Evolutionary conservation across 768 basidiomycete genomes (phyloP), one percentile per base, ranked within the genome.

Genomic region (Tricholoma matsutake): DNA sequence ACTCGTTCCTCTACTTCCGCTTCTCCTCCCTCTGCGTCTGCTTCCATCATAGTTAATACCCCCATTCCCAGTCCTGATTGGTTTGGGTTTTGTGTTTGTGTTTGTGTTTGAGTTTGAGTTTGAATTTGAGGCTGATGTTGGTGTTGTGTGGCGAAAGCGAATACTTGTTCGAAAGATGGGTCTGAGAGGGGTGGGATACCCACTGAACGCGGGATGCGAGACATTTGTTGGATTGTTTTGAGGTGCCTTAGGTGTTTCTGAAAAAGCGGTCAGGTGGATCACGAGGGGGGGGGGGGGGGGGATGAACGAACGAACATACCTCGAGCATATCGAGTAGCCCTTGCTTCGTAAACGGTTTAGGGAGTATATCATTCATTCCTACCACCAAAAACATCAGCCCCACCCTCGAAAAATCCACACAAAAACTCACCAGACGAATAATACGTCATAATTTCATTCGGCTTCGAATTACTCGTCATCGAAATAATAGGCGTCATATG

Each of bases 341-440:
- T 69, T 95, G 87, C 72, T 94, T 93, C n/a, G 92, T 96, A 76
- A 98, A 98, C 3, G 96, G 96, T 73, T 98, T 98, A 7, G 95
- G 91, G 16, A 98, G 78, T 60, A 97, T 91, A 75, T 98, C 96
- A 73, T 96, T 98, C 96, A 98, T 98, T 16, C 95, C 90, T 79
- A 18, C 35, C 20, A 53, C 29, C 29, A 11, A 41, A 25, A 25
- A 25, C 22, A 25, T 25, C 22, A 25, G 22, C 3, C 22, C 22
- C 22, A 25, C 22, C 22, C 22, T 25, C 22, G 3, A 4, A 34
- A 18, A 31, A n/a, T 18, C 3, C n/a, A 54, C 8, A 34, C 43
- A n/a, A 29, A 25, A 25, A 25, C 22, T 25, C 22, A 80, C 84
- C 91, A 43, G 87, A 88, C 29, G 88, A 87, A 72, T 89, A 91